Base-by-base conservation (phyloP, 768 basidiomycete genomes). In the Mycena venus region DNA sequence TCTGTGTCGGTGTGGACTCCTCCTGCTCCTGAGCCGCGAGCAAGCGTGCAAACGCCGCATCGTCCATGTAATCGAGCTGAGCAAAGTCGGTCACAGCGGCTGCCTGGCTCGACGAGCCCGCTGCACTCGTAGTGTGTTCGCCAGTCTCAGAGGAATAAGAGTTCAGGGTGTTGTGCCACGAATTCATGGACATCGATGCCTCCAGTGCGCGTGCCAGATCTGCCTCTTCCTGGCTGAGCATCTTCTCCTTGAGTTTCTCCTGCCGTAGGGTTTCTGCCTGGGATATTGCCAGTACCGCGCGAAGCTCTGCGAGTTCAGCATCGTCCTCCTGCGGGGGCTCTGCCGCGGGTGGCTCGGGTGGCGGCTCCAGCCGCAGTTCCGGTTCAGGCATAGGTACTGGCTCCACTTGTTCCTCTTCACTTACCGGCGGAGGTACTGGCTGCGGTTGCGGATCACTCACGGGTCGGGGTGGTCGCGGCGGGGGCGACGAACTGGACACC, bases 181-280 rank as follows among this genome's bases (percentile, higher is more conserved):
- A 49, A 15, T 51, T 55, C 11, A 42, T 51, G 14, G 73, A 49
- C 77, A 87, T 73, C 1, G 92, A 93, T 71, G 88, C 88, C 75
- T 90, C 87, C 70, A 95, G 76, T 0, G 93, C 94, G 73, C 86
- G 86, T 25, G 89, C 90, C 17, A 95, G 84, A 51, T 94, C 92
- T 34, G 91, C 90, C 70, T 94, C 92, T 79, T 95, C 93, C 74
- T 88, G 86, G 67, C 73, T 80, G 8, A 73, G 78, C 21, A 88
- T 71, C 59, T 84, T 83, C 27, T 85, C 82, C 59, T 83, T 81
- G 36, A 81, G 66, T 31, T 79, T 79, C 75, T 84, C 77, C 61
- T 76, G 53, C 47, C 75, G 25, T 12, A 73, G 32, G 1, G 71
- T 73, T 51, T 90, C 89, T 21, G 88, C 88, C 68, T 88, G 84